Conservation (phyloP, 2,329 filamentous ascomycete species). For the Graphium sp. region DNA sequence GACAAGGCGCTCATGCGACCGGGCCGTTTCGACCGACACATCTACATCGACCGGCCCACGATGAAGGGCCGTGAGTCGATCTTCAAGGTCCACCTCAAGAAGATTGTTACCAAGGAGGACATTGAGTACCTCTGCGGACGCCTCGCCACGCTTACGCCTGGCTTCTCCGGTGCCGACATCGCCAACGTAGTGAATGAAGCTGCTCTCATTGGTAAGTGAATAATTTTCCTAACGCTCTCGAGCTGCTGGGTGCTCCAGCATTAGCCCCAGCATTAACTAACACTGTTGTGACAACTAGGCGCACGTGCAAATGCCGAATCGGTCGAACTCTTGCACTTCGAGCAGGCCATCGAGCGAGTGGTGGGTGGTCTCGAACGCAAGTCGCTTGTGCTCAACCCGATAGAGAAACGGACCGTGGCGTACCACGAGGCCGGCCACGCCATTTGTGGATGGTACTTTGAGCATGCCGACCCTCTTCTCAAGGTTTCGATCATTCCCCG, state of each 20-base stretch:
- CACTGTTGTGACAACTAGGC: constrained; percentile 33
- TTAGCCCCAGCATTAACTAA: too few relatives aligned
- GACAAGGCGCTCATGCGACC: constrained; percentile 94
- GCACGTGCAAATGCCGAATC: constrained; percentile 66
- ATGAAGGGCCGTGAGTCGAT: constrained; percentile 96
- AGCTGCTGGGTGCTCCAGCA: too few relatives aligned
- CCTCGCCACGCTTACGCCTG: constrained; percentile 80
- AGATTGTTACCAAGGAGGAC: constrained; percentile 87
- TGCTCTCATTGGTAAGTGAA: constrained; percentile 68
- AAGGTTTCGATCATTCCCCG: constrained; percentile 98
- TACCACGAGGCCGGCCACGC: constrained; percentile 96
- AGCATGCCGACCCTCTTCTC: constrained; percentile 87
- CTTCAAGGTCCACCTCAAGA: constrained; percentile 84
- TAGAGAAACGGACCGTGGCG: constrained; percentile 89
- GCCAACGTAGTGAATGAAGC: constrained; percentile 98
- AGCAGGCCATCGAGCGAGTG: constrained; percentile 93
- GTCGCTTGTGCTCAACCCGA: constrained; percentile 78
- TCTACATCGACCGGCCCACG: constrained; percentile 83
- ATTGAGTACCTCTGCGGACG: constrained; percentile 75
- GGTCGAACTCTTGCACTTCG: constrained; percentile 82
- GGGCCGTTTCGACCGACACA: constrained; percentile 92
- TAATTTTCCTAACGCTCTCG: not conserved
- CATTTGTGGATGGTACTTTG: constrained; percentile 96
- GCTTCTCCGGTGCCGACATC: constrained; percentile 95
- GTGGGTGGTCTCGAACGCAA: constrained; percentile 96